Evolutionary conservation across 371 early-diverging fungal species (phyloP).

Genomic region (Entomophthora muscae): DNA sequence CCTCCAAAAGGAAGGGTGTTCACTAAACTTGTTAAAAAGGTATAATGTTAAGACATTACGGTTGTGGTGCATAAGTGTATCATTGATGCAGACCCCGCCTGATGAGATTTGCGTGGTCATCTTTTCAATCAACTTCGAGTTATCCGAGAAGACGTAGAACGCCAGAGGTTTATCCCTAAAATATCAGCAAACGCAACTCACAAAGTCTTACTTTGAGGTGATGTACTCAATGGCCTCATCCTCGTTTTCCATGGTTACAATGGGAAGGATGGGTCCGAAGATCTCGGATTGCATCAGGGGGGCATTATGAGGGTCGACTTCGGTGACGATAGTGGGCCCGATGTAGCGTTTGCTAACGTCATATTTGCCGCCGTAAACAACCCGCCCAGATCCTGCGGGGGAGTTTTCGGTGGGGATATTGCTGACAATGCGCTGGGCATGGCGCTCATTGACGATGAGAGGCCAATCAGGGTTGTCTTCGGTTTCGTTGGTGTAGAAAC

Average conservation of each 20-base stretch:
- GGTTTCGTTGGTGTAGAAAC: constrained; percentile 31
- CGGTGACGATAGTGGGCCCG: constrained; percentile 40
- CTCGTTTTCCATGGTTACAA: constrained; percentile 42
- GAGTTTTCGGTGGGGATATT: constrained; percentile 27
- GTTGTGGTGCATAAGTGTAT: constrained; percentile 24
- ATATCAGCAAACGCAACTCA: constrained; percentile 15
- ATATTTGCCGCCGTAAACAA: constrained; percentile 31
- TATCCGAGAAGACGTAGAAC: constrained; percentile 34
- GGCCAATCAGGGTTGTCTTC: constrained; percentile 29
- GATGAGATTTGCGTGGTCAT: constrained; percentile 19
- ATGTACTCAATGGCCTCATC: constrained; percentile 57
- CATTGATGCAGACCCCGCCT: constrained; percentile 66
- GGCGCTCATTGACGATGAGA: constrained; percentile 51
- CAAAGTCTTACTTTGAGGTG: constrained; percentile 14
- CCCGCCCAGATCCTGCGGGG: constrained; percentile 20
- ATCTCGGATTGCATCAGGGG: constrained; percentile 53
- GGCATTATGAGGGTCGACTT: constrained; percentile 26
- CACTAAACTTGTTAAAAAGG: constrained; percentile 15
- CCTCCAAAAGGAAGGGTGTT: constrained; percentile 80
- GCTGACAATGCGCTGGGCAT: constrained; percentile 42
- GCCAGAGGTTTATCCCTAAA: constrained; percentile 41
- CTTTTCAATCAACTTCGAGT: constrained; percentile 9
- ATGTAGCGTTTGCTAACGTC: constrained; percentile 38
- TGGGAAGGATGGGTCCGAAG: constrained; percentile 77
- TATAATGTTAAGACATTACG: not conserved